Conservation (phyloP, 2,329 filamentous ascomycete species). For the Fonsecaea nubica region DNA sequence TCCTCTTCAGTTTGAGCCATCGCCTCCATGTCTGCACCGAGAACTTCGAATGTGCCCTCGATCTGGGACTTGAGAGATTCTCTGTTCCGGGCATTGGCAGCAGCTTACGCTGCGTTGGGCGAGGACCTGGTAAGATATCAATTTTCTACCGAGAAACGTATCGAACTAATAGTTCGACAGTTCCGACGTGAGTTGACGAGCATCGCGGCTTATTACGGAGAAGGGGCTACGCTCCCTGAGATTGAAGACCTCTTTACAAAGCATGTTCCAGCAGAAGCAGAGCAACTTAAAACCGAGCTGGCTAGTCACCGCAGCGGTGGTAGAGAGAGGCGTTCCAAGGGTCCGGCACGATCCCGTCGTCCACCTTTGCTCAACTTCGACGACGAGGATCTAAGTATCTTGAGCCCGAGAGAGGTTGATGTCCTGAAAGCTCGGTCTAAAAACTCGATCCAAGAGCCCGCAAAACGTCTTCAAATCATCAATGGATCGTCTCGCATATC, state of each 20-base stretch:
- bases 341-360: constrained; percentile 9
- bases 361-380: constrained; percentile 29
- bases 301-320: constrained; percentile 17
- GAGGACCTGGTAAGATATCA: constrained; percentile 27
- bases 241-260: constrained; percentile 35
- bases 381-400: constrained; percentile 33
- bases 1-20: not conserved
- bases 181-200: constrained; percentile 31
- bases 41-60: constrained; percentile 20
- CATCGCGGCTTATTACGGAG: constrained; percentile 31
- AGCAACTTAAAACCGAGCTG: constrained; percentile 18
- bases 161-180: constrained; percentile 18
- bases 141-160: not conserved
- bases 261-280: constrained; percentile 27
- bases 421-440: constrained; percentile 18
- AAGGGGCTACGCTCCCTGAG: constrained; percentile 26
- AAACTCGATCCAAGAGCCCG: constrained; percentile 21
- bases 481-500: constrained; percentile 6
- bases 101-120: constrained; percentile 32
- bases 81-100: constrained; percentile 30
- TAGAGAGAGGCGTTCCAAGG: constrained; percentile 6
- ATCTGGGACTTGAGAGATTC: constrained; percentile 28
- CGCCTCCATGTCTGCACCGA: not conserved
- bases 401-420: constrained; percentile 26
- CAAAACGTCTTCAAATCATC: constrained; percentile 27